A percentile compares a stretch with the other conserved stretches of the same genome.
Conservation (phyloP, 2,329 filamentous ascomycete species). For the Blastomyces silverae region DNA sequence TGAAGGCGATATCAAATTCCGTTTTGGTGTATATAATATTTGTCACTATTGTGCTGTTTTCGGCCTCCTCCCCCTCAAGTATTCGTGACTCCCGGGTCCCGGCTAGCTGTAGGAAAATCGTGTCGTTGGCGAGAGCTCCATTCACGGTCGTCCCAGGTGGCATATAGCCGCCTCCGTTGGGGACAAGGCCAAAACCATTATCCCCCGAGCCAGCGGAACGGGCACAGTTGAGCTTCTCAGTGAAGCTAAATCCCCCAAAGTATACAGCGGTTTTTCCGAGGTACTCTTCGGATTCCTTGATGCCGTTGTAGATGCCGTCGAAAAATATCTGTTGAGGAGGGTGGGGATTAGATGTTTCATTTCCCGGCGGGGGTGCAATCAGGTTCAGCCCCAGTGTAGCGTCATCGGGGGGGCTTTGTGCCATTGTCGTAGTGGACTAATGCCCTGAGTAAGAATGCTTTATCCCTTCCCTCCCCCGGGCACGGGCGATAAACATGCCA, state of each 20-base stretch:
- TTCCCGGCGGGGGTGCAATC: not conserved
- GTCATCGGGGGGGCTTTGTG: not conserved
- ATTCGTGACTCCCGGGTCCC: not conserved
- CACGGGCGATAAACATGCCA: not conserved
- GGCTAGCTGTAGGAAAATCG: not conserved
- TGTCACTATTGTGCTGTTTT: not conserved
- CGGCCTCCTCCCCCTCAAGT: not conserved
- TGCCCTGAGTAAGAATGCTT: not conserved
- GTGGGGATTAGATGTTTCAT: not conserved
- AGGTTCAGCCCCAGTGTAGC: not conserved
- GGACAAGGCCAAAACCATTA: not conserved
- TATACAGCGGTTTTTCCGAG: not conserved
- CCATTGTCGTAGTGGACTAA: not conserved
- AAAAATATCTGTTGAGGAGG: not conserved
- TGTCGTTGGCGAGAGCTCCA: not conserved
- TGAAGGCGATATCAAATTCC: not conserved
- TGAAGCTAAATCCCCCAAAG: not conserved
- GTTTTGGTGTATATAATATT: not conserved
- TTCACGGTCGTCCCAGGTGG: not conserved
- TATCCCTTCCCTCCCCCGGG: not conserved
- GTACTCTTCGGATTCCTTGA: not conserved
- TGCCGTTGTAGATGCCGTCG: constrained; percentile 1
- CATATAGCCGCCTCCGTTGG: not conserved
- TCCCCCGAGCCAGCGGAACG: not conserved
- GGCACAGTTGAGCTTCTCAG: not conserved